Evolutionary conservation across 352 stramenopile genomes (phyloP).

Genomic region (Globisporangium cederbergense): DNA sequence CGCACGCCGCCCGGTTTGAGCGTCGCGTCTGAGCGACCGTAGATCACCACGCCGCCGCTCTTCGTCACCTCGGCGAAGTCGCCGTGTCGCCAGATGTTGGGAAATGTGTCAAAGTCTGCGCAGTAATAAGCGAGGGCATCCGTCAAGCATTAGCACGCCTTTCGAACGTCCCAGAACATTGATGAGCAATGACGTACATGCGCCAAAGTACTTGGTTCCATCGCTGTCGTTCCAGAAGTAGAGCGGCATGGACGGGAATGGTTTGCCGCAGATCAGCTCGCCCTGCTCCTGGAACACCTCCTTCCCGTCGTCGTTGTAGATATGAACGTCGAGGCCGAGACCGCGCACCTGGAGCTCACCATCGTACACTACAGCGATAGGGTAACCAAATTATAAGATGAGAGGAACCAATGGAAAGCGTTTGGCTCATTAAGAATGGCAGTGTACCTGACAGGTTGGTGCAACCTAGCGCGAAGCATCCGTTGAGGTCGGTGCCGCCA

Average conservation of each 20-base stretch:
- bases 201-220: conserved; percentile 71
- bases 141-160: too few species aligned
- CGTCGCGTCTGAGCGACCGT: conserved; percentile 75
- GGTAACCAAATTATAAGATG: too few species aligned
- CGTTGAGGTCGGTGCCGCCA: conserved; percentile 81
- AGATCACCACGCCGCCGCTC: conserved; percentile 64
- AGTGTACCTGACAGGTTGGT: conserved; percentile 43
- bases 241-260: conserved; percentile 84
- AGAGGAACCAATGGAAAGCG: too few species aligned
- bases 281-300: conserved; percentile 45
- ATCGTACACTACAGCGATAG: conserved; percentile 39
- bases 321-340: conserved; percentile 75
- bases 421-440: too few species aligned
- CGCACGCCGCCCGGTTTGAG: conserved; percentile 75
- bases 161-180: conserved; percentile 14
- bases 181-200: conserved; percentile 31
- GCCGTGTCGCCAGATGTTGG: conserved; percentile 75
- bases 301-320: conserved; percentile 63
- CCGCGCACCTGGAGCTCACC: conserved; percentile 79
- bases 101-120: conserved; percentile 71
- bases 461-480: conserved; percentile 73
- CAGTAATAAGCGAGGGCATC: too few species aligned
- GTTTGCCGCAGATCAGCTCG: conserved; percentile 67
- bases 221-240: conserved; percentile 77
- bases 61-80: conserved; percentile 76